These are phyloP conservation scores for Salvia splendens DNA, from an alignment of 257 asterid species.

Conservation along the genomic window DNA sequence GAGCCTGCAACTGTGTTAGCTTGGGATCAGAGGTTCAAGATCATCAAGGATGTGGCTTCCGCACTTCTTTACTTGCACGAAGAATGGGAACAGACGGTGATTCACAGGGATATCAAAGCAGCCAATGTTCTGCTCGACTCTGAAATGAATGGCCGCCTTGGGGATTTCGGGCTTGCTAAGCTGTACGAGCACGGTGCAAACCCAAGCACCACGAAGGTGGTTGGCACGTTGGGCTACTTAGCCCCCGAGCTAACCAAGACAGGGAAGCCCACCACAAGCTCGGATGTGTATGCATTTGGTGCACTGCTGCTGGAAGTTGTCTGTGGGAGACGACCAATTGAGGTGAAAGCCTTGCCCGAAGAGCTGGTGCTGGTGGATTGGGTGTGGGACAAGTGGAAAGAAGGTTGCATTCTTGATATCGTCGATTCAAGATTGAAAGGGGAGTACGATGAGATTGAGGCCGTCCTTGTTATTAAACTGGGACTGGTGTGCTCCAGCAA, in stretches of 20 bases:
- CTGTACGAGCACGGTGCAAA: constrained; percentile 56
- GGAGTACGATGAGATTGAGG: constrained; percentile 51
- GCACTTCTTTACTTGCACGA: constrained; percentile 66
- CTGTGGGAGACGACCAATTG: constrained; percentile 79
- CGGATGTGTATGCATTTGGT: constrained; percentile 79
- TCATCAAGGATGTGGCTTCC: constrained; percentile 63
- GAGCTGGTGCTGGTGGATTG: constrained; percentile 71
- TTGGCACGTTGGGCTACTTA: constrained; percentile 73
- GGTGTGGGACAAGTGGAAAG: constrained; percentile 74
- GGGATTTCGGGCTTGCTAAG: constrained; percentile 84
- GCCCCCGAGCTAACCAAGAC: constrained; percentile 79
- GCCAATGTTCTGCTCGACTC: constrained; percentile 65
- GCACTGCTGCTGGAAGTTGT: constrained; percentile 68
- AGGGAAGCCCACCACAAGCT: constrained; percentile 61
- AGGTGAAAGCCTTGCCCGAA: constrained; percentile 67
- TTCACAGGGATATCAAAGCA: constrained; percentile 78
- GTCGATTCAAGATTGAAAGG: constrained; percentile 57
- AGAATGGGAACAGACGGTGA: constrained; percentile 78
- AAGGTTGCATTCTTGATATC: constrained; percentile 48
- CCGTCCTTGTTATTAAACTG: constrained; percentile 50
- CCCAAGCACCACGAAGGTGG: constrained; percentile 68
- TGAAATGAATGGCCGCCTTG: constrained; percentile 59
- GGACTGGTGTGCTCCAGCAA: constrained; percentile 73
- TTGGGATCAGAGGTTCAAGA: constrained; percentile 72
- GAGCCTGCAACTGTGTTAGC: constrained; percentile 44